Percentiles rank a stretch among this genome's conserved stretches.
Evolutionary conservation across 768 basidiomycete species (phyloP).

Genomic region (Cantharellus anzutake): DNA sequence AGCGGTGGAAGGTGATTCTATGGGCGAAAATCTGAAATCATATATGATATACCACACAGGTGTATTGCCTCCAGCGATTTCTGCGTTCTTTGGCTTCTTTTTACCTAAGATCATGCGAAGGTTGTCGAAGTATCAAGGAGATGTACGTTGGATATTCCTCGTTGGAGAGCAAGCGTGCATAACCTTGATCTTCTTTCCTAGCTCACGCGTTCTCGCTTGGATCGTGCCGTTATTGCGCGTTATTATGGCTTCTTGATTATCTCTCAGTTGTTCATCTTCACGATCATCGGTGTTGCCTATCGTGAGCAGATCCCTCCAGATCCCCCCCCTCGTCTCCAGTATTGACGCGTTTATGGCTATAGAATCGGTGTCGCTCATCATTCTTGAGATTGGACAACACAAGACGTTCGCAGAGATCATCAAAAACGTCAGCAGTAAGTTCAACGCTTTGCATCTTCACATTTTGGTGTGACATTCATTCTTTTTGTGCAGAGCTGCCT

Average conservation of each 20-base stretch:
- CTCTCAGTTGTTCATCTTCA: constrained; percentile 88
- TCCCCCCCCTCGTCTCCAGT: constrained; percentile 10
- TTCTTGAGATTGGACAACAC: constrained; percentile 30
- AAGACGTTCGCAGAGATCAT: constrained; percentile 28
- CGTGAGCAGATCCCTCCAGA: constrained; percentile 26
- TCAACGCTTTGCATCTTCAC: background rate
- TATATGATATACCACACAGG: constrained; percentile 5
- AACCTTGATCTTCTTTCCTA: constrained; percentile 17
- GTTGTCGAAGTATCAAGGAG: constrained; percentile 52
- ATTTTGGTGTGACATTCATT: background rate
- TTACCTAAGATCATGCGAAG: constrained; percentile 84
- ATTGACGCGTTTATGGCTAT: constrained; percentile 10
- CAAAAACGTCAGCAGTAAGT: constrained; percentile 25
- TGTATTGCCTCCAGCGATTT: constrained; percentile 79
- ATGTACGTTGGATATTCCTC: constrained; percentile 10
- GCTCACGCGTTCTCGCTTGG: constrained; percentile 56
- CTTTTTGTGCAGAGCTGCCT: constrained; percentile 35
- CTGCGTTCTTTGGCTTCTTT: constrained; percentile 75
- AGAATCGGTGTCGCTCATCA: constrained; percentile 22
- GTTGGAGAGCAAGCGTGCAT: background rate
- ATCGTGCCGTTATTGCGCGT: constrained; percentile 78
- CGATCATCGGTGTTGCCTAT: constrained; percentile 75
- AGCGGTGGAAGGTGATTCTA: background rate
- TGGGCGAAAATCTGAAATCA: background rate
- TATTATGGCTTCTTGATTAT: constrained; percentile 91